A percentile compares a stretch with the other conserved stretches of the same genome.
Evolutionary conservation across 2,329 filamentous ascomycete genomes (phyloP).

Genomic region (Sporothrix mexicana): DNA sequence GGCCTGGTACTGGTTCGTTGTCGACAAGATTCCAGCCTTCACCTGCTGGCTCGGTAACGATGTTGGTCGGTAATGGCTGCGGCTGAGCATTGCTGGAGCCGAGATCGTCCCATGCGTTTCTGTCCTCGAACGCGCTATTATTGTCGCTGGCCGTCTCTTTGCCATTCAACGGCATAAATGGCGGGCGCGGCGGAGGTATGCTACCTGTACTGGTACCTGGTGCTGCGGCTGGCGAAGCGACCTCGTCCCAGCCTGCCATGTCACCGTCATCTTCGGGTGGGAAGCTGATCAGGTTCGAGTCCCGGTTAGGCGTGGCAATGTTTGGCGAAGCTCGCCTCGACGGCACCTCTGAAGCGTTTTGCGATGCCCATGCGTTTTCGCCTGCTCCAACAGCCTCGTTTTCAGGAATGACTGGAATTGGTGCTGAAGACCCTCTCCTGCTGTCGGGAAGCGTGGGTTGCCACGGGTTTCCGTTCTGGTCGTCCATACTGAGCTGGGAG

Average conservation of each 20-base stretch:
- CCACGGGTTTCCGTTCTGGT: constrained; percentile 55
- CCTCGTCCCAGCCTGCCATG: constrained; percentile 51
- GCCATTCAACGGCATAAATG: constrained; percentile 14
- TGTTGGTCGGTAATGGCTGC: constrained; percentile 37
- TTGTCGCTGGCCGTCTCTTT: not conserved
- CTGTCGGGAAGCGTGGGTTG: constrained; percentile 47
- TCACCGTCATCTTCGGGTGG: constrained; percentile 48
- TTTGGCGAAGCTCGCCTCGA: constrained; percentile 45
- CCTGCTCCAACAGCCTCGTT: constrained; percentile 44
- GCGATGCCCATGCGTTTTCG: constrained; percentile 48
- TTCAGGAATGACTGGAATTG: constrained; percentile 37
- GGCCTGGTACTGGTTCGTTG: constrained; percentile 44
- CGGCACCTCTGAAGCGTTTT: constrained; percentile 36
- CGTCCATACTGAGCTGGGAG: constrained; percentile 51
- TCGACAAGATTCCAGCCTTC: constrained; percentile 62
- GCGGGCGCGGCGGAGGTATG: constrained; percentile 37
- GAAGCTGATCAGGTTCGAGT: constrained; percentile 39
- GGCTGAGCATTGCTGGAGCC: constrained; percentile 36
- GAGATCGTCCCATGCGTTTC: constrained; percentile 59
- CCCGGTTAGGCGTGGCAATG: constrained; percentile 38
- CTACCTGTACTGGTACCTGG: constrained; percentile 38
- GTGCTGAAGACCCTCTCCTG: constrained; percentile 42
- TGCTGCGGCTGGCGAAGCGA: constrained; percentile 41
- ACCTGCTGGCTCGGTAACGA: constrained; percentile 39
- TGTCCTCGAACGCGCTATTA: constrained; percentile 50